Base-by-base conservation (phyloP, 495 filamentous ascomycete species). In the Letharia columbiana region DNA sequence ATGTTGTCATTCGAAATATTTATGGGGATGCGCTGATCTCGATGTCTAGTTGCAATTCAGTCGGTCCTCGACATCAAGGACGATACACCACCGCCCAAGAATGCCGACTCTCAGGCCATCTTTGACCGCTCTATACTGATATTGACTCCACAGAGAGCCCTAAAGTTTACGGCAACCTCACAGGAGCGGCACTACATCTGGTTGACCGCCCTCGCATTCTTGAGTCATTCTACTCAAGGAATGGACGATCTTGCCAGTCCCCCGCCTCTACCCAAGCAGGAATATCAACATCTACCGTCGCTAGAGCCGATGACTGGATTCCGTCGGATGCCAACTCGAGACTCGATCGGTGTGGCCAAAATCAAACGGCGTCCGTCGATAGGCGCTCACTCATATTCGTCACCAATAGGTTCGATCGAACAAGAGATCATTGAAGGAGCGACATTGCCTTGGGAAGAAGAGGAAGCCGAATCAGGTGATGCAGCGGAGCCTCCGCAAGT, bases 61-160 rank as follows among this genome's bases (percentile, higher is more conserved):
- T 97, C 94, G 42, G 94, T 98, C 13, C 79, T 98, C 23, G 94
- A 98, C 69, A 94, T 98, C 70, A 92, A 93, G 74, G 94, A 98
- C 72, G 90, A 96, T 75, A 94, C 92, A 62, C 91, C 92, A 8
- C 71, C 89, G 62, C 95, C 94, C 4, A 93, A 92, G 73, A 84
- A 85, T 66, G 74, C 81, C 49, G 80, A 74, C 61, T 66, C 75
- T 20, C 74, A 82, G 11, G 73, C 78, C 23, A 78, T 89, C 3
- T 97, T 96, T 80, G 90, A 95, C 73, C 89, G 94, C 62, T 98
- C 94, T 1, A 98, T 98, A 70, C 78, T 98, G 44, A 95, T 98
- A 66, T 77, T 98, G 31, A 98, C 94, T 17, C 94, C 95, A 10
- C 88, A 93, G 69, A 84, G 94, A 66, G 94, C 94, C 40, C 84